Base-by-base conservation (phyloP, 2,329 filamentous ascomycete genomes). In the Colletotrichum chlorophyti region DNA sequence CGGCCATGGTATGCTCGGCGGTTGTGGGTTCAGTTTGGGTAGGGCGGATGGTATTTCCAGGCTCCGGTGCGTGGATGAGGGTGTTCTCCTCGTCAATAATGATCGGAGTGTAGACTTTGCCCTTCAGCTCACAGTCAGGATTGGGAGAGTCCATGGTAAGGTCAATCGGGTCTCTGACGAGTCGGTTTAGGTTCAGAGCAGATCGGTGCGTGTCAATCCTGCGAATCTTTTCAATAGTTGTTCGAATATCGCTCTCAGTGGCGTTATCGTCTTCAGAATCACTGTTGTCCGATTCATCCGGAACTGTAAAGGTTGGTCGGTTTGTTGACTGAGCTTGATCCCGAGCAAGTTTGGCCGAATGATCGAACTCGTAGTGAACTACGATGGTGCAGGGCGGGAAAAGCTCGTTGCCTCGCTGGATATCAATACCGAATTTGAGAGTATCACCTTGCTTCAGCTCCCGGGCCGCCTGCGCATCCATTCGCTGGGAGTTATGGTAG, bases 341-440 rank as follows among this genome's bases (percentile, higher is more conserved):
- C 19, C 34, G 17, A 3, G 31, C 21, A 2, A 17, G 21, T 9
- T 40, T 32, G 15, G 7, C 29, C 12, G 17, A 29, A 17, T 50
- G 51, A 2, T 70, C 72, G 41, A 68, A 70, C 19, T 68, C 64
- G 15, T 76, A 60, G 4, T 60, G 58, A 7, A 76, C 69, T 29
- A 70, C 64, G 51, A 81, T 70, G 5, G 64, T 64, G 35, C 72
- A 78, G 3, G 78, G 75, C 4, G 70, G 73, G 42, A 74, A 80
- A 23, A 47, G 66, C 0, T 72, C 68, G 3, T 42, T 51, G 26
- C 68, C 70, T 52, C 72, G 68, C 15, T 75, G 69, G 26, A 77
- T 73, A 11, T 65, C 38, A 15, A 72, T 65, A 7, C 75, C 75
- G 40, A 78, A 76, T 15, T 65, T 69, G 9, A 78, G 43, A 4